Percentiles rank a stretch among this genome's conserved stretches.
Evolutionary conservation across 1,284 basidiomycete species (phyloP).

Genomic region (Cutaneotrichosporon cyanovorans): DNA sequence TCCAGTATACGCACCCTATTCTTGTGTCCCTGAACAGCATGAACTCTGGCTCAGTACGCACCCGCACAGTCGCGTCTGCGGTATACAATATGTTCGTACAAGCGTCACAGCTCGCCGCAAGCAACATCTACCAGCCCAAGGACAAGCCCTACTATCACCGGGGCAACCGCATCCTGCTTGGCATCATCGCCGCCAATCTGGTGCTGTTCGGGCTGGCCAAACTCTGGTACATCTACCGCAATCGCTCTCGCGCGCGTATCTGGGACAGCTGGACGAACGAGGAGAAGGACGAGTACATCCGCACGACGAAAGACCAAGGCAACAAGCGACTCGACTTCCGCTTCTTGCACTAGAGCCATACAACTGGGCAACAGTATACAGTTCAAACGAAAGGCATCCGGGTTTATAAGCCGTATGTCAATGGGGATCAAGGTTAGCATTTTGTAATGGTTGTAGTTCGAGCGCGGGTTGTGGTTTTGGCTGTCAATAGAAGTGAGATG

Average conservation of each 20-base stretch:
- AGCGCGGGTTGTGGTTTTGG: too few species aligned
- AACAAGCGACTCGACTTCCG: constrained; percentile 26
- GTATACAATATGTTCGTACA: constrained; percentile 41
- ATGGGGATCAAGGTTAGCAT: too few species aligned
- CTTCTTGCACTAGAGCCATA: constrained; percentile 6
- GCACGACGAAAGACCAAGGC: constrained; percentile 25
- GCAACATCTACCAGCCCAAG: constrained; percentile 32
- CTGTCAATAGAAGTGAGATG: too few species aligned
- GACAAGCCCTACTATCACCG: constrained; percentile 32
- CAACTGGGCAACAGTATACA: too few species aligned
- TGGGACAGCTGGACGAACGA: constrained; percentile 28
- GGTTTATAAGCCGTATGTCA: constrained; percentile 4
- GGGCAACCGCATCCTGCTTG: constrained; percentile 31
- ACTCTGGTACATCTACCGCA: constrained; percentile 22
- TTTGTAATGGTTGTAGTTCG: too few species aligned
- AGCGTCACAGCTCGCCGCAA: constrained; percentile 23
- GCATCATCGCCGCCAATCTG: constrained; percentile 21
- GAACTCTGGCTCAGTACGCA: constrained; percentile 36
- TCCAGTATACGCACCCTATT: constrained; percentile 10
- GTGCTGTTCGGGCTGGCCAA: constrained; percentile 21
- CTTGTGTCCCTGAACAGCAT: constrained; percentile 26
- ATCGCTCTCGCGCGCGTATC: constrained; percentile 20
- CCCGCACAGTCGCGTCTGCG: constrained; percentile 31
- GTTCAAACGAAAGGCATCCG: too few species aligned
- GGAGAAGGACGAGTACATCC: constrained; percentile 25